Percentiles rank a stretch among this genome's conserved stretches.
These are phyloP conservation scores for Pholiota molesta DNA, from an alignment of 768 basidiomycete genomes.

Conservation along the genomic window DNA sequence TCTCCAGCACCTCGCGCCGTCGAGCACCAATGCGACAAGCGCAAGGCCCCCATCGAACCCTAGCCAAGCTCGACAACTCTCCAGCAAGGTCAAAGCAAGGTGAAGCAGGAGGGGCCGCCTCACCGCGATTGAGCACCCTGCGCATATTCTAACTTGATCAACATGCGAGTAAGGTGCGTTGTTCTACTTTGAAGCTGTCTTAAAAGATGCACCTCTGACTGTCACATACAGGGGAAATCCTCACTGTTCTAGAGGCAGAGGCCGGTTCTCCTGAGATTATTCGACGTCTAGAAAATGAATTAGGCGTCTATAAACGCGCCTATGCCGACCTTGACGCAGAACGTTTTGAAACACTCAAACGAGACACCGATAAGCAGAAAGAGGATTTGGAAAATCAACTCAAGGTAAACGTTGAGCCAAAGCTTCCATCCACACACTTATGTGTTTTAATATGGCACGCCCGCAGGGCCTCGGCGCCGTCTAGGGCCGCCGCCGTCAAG, in stretches of 20 bases:
- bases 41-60: no score
- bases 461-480: no score
- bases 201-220: not conserved
- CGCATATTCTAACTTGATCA: not conserved
- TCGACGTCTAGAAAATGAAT: slow-evolving; percentile 40
- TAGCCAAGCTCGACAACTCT: no score
- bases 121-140: no score
- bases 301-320: slow-evolving; percentile 45
- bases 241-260: slow-evolving; percentile 37
- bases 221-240: slow-evolving; percentile 38
- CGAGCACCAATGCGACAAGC: no score
- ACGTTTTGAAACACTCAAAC: slow-evolving; percentile 35
- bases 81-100: no score
- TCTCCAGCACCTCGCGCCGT: no score
- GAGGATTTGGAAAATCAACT: slow-evolving; percentile 43
- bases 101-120: no score
- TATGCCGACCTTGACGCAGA: slow-evolving; percentile 41
- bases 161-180: slow-evolving; percentile 13
- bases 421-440: not conserved
- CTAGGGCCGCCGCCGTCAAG: no score
- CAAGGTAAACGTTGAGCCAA: slow-evolving; percentile 31
- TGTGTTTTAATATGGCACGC: slow-evolving; percentile 25
- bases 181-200: slow-evolving; percentile 7
- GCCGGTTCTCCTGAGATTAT: slow-evolving; percentile 32
- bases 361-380: slow-evolving; percentile 40